Evolutionary conservation across 73 alveolate species (phyloP).

Genomic region (Tetrahymena thermophila): DNA sequence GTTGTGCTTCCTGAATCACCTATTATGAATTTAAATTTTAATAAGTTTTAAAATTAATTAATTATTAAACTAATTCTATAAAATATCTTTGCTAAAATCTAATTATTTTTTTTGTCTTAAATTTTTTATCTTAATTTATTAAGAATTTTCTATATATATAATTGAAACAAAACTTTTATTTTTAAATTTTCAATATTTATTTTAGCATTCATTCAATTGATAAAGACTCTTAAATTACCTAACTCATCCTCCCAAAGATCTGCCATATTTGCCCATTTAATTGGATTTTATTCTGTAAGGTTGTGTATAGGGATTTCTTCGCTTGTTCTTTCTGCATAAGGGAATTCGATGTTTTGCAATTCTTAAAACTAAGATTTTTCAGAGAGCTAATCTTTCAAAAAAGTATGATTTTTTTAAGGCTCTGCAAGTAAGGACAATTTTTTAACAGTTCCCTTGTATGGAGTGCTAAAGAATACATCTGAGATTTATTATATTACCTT

Average conservation of each 20-base stretch:
- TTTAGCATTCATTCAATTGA: too few species aligned
- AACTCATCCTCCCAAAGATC: constrained; percentile 92
- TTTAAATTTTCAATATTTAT: too few species aligned
- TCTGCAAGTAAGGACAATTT: constrained; percentile 38
- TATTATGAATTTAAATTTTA: neutral
- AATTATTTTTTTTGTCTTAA: too few species aligned
- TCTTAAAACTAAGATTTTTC: neutral
- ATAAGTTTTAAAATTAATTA: neutral
- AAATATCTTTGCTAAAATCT: neutral
- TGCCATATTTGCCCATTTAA: constrained; percentile 76
- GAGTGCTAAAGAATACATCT: constrained; percentile 74
- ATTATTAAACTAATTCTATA: neutral
- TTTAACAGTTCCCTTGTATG: constrained; percentile 86
- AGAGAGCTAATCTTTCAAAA: neutral
- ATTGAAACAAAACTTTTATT: too few species aligned
- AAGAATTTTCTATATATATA: too few species aligned
- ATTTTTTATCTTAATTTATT: too few species aligned
- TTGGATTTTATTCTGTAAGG: constrained; percentile 73
- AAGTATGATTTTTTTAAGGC: neutral
- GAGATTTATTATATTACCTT: constrained; percentile 33
- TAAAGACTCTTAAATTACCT: constrained; percentile 12
- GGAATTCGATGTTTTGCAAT: constrained; percentile 11
- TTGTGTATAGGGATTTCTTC: constrained; percentile 84
- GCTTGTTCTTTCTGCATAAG: constrained; percentile 60
- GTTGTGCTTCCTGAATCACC: constrained; percentile 82